phyloP scores from a whole-genome alignment of 2,329 filamentous ascomycete species.

The Pestalotiopsis sp. region DNA sequence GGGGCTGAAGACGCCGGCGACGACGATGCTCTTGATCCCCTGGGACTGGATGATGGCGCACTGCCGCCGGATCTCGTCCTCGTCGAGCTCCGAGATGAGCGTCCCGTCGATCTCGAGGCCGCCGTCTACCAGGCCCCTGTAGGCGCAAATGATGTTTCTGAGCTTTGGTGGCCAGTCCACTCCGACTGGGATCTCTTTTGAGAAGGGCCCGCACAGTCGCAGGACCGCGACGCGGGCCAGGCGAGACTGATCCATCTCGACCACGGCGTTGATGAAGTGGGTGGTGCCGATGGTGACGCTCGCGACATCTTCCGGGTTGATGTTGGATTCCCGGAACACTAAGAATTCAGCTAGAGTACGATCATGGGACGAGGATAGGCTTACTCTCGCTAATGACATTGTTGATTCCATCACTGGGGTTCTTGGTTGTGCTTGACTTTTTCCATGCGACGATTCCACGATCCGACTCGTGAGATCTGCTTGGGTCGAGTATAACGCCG shows the following conservation, averaged over 20 bases:
- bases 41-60: conserved; percentile 37
- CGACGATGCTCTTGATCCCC: conserved; percentile 45
- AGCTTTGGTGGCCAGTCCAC: conserved; percentile 53
- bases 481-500: conserved; percentile 22
- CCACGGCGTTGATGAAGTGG: conserved; percentile 59
- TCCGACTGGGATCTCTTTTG: conserved; percentile 47
- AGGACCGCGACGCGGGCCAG: conserved; percentile 53
- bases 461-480: conserved; percentile 14
- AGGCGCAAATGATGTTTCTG: conserved; percentile 43
- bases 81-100: conserved; percentile 44
- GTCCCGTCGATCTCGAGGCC: conserved; percentile 52
- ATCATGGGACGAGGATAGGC: background rate
- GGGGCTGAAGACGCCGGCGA: conserved; percentile 51
- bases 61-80: conserved; percentile 36
- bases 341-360: background rate
- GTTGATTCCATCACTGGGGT: conserved; percentile 23
- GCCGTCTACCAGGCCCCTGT: conserved; percentile 46
- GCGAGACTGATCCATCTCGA: conserved; percentile 49
- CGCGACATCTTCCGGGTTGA: conserved; percentile 35
- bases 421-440: conserved; percentile 22
- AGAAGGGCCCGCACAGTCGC: conserved; percentile 52
- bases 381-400: conserved; percentile 16
- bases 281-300: conserved; percentile 55
- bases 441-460: conserved; percentile 13
- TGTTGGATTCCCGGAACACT: conserved; percentile 21